phyloP scores from a whole-genome alignment of 768 basidiomycete genomes.

The Ramaria sp. region DNA sequence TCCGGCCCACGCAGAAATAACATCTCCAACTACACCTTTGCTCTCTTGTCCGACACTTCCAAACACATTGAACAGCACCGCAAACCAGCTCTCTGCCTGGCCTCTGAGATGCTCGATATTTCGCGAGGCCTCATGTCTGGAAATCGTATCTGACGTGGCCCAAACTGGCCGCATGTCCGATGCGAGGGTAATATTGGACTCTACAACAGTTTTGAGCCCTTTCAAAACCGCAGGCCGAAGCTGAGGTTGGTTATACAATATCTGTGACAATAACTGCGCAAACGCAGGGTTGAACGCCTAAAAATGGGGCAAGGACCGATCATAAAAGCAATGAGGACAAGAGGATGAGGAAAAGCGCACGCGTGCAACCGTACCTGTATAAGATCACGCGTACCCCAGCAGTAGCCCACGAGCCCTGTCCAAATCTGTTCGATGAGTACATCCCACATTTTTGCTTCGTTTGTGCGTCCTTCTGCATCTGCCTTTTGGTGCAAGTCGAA shows the following conservation, averaged over 20 bases:
- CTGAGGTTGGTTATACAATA: conserved; percentile 83
- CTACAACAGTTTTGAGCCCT: conserved; percentile 71
- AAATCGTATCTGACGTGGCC: conserved; percentile 24
- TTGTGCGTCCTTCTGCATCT: conserved; percentile 55
- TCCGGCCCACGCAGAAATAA: conserved; percentile 75
- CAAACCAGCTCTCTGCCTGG: conserved; percentile 87
- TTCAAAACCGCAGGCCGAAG: conserved; percentile 75
- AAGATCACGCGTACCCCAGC: conserved; percentile 69
- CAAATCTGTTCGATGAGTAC: conserved; percentile 91
- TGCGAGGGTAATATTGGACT: conserved; percentile 56
- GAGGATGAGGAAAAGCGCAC: neutral
- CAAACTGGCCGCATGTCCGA: conserved; percentile 17
- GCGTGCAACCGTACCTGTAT: conserved; percentile 36
- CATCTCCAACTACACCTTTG: conserved; percentile 73
- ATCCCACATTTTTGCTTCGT: conserved; percentile 93
- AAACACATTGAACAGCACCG: conserved; percentile 96
- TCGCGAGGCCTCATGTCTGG: conserved; percentile 45
- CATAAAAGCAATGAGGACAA: neutral
- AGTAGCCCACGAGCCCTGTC: conserved; percentile 87
- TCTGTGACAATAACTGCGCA: conserved; percentile 81
- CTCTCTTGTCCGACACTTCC: conserved; percentile 66
- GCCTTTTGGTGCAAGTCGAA: conserved; percentile 81
- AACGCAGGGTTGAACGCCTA: conserved; percentile 70
- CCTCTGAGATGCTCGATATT: conserved; percentile 65
- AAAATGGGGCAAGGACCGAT: neutral